These are phyloP conservation scores for Pistacia integerrima DNA, from an alignment of 345 rosid genomes.

Conservation along the genomic window DNA sequence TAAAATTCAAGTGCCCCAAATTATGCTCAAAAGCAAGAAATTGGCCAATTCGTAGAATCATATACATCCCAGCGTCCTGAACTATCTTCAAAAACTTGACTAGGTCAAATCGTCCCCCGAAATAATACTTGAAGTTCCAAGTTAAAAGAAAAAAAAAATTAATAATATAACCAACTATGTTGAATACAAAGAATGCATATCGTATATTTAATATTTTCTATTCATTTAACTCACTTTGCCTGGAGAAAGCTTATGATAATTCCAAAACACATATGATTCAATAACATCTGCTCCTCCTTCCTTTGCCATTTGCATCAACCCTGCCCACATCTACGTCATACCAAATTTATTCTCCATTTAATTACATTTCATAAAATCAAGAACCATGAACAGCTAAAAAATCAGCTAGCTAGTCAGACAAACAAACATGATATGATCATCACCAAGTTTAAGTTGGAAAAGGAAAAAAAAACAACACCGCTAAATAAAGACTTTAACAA, in stretches of 20 bases:
- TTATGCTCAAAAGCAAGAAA: constrained; percentile 93
- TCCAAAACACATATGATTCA: constrained; percentile 95
- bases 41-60: constrained; percentile 94
- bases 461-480: no score
- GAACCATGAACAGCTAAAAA: background rate
- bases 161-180: background rate
- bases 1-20: constrained; percentile 58
- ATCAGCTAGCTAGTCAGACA: background rate
- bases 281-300: constrained; percentile 82
- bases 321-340: constrained; percentile 81
- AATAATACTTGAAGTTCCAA: constrained; percentile 58
- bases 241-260: constrained; percentile 81
- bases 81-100: constrained; percentile 86
- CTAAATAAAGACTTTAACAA: no score
- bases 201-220: background rate
- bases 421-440: background rate
- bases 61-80: constrained; percentile 84
- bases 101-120: constrained; percentile 77
- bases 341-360: constrained; percentile 13
- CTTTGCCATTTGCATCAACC: constrained; percentile 76
- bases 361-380: background rate
- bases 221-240: constrained; percentile 51
- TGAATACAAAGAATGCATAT: background rate
- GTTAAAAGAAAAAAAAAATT: background rate
- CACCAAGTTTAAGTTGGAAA: background rate